Base-by-base conservation (phyloP, 768 basidiomycete genomes). In the Boletus insuetus region DNA sequence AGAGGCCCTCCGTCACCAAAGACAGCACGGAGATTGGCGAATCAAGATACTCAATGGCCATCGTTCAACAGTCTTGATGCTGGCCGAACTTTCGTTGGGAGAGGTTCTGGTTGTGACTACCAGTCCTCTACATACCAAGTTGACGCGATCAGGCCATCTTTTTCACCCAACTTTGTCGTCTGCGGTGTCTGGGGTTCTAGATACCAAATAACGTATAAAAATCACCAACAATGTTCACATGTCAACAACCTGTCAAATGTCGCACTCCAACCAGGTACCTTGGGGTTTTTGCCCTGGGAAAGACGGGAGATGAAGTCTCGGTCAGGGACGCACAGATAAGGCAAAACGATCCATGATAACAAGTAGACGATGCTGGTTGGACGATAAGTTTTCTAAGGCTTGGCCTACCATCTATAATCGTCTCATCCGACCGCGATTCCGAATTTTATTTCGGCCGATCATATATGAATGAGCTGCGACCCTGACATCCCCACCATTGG, bases 1-100 rank as follows among this genome's bases (percentile, higher is more conserved):
- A 53, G 41, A 10, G 35, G 45, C 41, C 51, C 7, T 53, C 53
- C 6, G 35, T 46, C 42, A 31, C 17, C 24, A 41, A 3, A 19
- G 55, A 56, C 4, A 46, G 24, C 7, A 52, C 59, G 3, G 49
- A 61, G 45, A 46, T 3, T 1, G 47, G 45, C 2, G 62, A 58
- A 44, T 41, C 13, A 7, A 46, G 42, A 22, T 19, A 17, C 26
- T 60, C 53, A 9, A 8, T 13, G 9, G 8, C 17, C 62, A 64
- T 53, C 5, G 38, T 38, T 39, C 55, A 39, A 17, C 17, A 22
- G 13, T 12, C 12, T 19, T 31, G 34, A 9, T 13, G 44, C n/a
- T 39, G 6, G 34, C 17, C 13, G 29, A 26, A 17, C n/a, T 40
- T 20, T 38, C 29, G 14, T 41, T 26, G n/a, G 26, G 19, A 32